A percentile compares a stretch with the other conserved stretches of the same genome.
Conservation (phyloP, 139 green algal species). For the Trebouxia sp. region DNA sequence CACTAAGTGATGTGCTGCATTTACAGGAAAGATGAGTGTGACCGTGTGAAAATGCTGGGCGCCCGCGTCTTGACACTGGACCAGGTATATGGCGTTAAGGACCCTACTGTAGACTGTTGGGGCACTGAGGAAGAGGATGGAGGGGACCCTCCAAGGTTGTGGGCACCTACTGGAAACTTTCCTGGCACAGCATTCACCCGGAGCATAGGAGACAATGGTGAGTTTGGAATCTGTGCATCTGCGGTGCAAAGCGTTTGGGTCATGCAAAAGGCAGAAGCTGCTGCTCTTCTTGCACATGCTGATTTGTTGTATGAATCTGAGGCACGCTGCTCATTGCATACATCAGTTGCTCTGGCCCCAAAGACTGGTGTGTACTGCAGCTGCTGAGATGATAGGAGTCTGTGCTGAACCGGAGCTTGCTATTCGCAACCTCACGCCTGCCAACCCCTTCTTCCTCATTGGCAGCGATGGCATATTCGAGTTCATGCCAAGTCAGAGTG, state of each 20-base stretch:
- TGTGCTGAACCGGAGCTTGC: constrained; percentile 87
- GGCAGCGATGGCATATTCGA: constrained; percentile 95
- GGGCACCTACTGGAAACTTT: constrained; percentile 80
- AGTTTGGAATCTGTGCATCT: constrained; percentile 1
- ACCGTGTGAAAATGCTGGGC: constrained; percentile 79
- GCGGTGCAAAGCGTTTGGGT: too few species aligned
- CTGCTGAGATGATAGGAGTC: constrained; percentile 91
- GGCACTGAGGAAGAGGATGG: constrained; percentile 82
- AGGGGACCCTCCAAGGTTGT: constrained; percentile 92
- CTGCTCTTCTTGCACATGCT: too few species aligned
- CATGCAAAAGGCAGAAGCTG: too few species aligned
- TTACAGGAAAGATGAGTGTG: constrained; percentile 86
- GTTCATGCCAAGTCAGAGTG: constrained; percentile 87
- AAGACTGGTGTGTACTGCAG: constrained; percentile 37
- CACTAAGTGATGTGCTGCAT: not conserved
- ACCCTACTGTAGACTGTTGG: constrained; percentile 69
- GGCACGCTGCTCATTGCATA: too few species aligned
- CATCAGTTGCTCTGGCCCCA: too few species aligned
- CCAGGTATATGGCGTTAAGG: constrained; percentile 87
- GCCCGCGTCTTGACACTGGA: constrained; percentile 92
- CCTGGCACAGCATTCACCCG: constrained; percentile 96
- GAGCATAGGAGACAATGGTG: constrained; percentile 86
- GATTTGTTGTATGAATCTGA: too few species aligned
- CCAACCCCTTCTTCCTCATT: constrained; percentile 85
- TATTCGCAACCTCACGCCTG: constrained; percentile 49